A percentile compares a stretch with the other conserved stretches of the same genome.
Conservation (phyloP, 1,284 basidiomycete species). For the Ustilago xerochloae region DNA sequence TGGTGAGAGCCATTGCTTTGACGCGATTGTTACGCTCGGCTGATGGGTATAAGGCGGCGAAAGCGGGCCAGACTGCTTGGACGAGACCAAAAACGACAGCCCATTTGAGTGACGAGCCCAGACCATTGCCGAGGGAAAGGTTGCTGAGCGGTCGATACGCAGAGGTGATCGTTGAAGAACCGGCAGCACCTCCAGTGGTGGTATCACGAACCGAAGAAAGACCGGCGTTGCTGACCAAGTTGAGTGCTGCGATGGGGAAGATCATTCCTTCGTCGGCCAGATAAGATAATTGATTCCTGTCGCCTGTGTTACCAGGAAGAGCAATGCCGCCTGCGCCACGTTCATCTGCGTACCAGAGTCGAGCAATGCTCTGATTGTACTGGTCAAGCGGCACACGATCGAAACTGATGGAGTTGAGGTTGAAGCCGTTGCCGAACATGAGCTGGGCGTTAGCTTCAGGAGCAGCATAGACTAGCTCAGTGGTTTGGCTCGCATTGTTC, state of each 20-base stretch:
- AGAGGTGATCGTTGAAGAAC: conserved; percentile 26
- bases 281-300: conserved; percentile 22
- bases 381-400: conserved; percentile 21
- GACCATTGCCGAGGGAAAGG: conserved; percentile 32
- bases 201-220: conserved; percentile 15
- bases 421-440: conserved; percentile 22
- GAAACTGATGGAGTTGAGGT: conserved; percentile 15
- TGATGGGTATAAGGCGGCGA: conserved; percentile 80
- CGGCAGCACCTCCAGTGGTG: conserved; percentile 5
- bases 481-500: conserved; percentile 9
- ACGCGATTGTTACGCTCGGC: conserved; percentile 77
- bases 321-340: conserved; percentile 22
- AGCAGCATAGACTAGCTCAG: conserved; percentile 30
- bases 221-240: conserved; percentile 40
- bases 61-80: conserved; percentile 80
- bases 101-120: conserved; percentile 39
- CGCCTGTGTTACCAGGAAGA: conserved; percentile 8
- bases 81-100: conserved; percentile 39
- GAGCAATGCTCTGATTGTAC: conserved; percentile 13
- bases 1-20: conserved; percentile 82
- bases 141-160: conserved; percentile 23
- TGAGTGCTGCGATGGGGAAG: conserved; percentile 25
- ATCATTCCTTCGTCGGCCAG: conserved; percentile 21
- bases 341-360: conserved; percentile 10
- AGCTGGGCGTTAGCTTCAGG: conserved; percentile 23